Percentiles rank a stretch among this genome's conserved stretches.
phyloP scores from a whole-genome alignment of 495 filamentous ascomycete species.

The Aspergillus ostianus region DNA sequence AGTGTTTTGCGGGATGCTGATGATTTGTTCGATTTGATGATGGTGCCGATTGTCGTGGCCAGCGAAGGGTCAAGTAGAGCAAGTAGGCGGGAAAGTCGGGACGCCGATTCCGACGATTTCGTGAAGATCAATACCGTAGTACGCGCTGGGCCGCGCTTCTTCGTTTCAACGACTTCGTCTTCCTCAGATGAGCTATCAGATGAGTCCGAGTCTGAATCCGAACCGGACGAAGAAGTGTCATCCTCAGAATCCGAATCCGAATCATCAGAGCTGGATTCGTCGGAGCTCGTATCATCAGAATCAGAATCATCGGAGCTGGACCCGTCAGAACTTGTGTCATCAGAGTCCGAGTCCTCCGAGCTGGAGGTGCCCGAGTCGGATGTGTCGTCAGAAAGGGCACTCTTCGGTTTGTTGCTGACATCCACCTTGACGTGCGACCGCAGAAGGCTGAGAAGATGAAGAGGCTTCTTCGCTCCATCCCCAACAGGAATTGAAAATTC shows the following conservation, averaged over 20 bases:
- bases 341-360: background rate
- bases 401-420: conserved; percentile 12
- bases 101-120: conserved; percentile 79
- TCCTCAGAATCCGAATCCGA: conserved; percentile 19
- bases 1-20: conserved; percentile 63
- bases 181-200: conserved; percentile 16
- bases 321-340: background rate
- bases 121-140: conserved; percentile 75
- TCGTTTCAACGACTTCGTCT: background rate
- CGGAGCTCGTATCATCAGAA: conserved; percentile 27
- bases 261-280: conserved; percentile 26
- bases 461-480: conserved; percentile 75
- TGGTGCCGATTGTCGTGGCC: conserved; percentile 57
- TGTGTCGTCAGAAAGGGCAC: background rate
- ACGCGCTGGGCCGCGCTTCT: conserved; percentile 1
- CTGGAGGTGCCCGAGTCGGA: conserved; percentile 5
- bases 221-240: too few relatives aligned
- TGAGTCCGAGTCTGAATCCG: conserved; percentile 17
- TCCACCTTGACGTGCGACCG: conserved; percentile 35
- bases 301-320: conserved; percentile 23
- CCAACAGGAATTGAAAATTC: conserved; percentile 75
- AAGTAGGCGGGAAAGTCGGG: conserved; percentile 77
- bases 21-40: conserved; percentile 71
- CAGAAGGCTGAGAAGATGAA: conserved; percentile 63
- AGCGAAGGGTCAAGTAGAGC: conserved; percentile 60